A percentile compares a stretch with the other conserved stretches of the same genome.
These are phyloP conservation scores for Xylaria sp. DNA, from an alignment of 2,329 filamentous ascomycete species.

Conservation along the genomic window DNA sequence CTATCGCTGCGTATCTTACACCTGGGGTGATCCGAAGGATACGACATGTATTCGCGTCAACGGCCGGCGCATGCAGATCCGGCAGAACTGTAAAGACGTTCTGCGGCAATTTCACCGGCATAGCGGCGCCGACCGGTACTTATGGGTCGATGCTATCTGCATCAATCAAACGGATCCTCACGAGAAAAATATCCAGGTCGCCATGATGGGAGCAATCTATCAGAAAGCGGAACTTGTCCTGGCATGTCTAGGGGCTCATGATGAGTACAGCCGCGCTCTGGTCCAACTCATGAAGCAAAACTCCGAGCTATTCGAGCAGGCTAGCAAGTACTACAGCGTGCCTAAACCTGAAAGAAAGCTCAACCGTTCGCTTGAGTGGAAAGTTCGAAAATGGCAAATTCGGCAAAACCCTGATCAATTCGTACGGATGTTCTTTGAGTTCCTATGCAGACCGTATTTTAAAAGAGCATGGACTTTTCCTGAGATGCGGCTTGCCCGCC, in stretches of 20 bases:
- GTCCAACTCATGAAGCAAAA: neutral
- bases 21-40: neutral
- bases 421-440: neutral
- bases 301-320: neutral
- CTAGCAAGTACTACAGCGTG: constrained; percentile 1
- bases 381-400: neutral
- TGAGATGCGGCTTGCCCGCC: neutral
- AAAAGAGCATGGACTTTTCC: neutral
- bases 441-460: neutral
- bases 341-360: neutral
- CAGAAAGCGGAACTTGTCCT: neutral
- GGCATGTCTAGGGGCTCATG: neutral
- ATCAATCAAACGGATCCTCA: neutral
- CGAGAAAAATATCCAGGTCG: neutral
- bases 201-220: neutral
- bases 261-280: neutral
- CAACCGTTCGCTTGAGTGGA: constrained; percentile 1
- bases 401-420: neutral
- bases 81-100: neutral
- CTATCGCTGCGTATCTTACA: neutral
- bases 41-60: neutral
- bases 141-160: constrained; percentile 3
- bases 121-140: neutral
- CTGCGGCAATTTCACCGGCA: neutral
- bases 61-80: neutral